Base-by-base conservation (phyloP, 2,329 filamentous ascomycete species). In the Botrytis paeoniae region DNA sequence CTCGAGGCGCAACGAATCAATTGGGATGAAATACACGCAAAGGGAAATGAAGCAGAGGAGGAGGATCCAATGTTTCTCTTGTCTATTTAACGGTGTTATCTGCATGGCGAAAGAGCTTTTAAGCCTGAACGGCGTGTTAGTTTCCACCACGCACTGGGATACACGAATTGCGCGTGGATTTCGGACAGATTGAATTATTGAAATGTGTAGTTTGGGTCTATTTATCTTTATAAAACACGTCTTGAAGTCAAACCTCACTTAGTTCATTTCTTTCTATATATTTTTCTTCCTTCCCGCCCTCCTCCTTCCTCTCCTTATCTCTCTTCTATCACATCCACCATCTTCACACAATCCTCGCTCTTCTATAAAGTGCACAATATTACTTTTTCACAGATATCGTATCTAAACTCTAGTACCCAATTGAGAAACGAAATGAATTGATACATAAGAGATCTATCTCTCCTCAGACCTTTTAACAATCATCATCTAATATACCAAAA, bases 91-190 rank as follows among this genome's bases (percentile, higher is more conserved):
- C 0, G 18, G 9, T 39, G 0, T 16, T 4, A 4, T 22, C 25
- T n/a, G 18, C 1, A 9, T 18, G 0, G 2, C 1, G 2, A 6
- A 7, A n/a, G 22, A 10, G 6, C 0, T n/a, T 1, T 9, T 39
- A 4, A 2, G 20, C 25, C 0, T 35, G 10, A 2, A 16, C 4
- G 3, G 12, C 2, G 37, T 62, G 4, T 1, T 2, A 9, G n/a
- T 54, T 29, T 5, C 12, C 35, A 35, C 1, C 10, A 41, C n/a
- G 12, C 12, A n/a, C 60, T 18, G 8, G 0, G 25, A 62, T 18
- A n/a, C 12, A 37, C 32, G 0, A 32, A 4, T 59, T 59, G n/a
- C 0, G 29, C 14, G 8, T 57, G 16, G 29, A 51, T 10, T 51
- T 51, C 1, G 48, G 10, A 1, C 10, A n/a, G 48, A n/a, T 6